These are phyloP conservation scores for Cryomyces antarcticus DNA, from an alignment of 495 filamentous ascomycete genomes.

Conservation along the genomic window DNA sequence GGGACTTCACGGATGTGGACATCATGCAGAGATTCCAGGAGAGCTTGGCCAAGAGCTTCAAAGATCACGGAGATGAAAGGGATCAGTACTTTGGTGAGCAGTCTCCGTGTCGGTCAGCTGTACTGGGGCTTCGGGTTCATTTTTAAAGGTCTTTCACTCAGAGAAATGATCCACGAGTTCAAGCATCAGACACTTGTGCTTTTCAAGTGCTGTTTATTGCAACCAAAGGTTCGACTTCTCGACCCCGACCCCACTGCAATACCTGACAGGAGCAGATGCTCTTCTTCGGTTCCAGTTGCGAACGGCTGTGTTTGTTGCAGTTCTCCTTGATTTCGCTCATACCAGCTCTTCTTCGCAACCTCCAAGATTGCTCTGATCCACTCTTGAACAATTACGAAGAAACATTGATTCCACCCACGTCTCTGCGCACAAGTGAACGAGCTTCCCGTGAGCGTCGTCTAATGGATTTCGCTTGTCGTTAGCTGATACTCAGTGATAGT, in stretches of 20 bases:
- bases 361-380: constrained; percentile 85
- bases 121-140: background rate
- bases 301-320: constrained; percentile 91
- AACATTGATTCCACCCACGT: constrained; percentile 55
- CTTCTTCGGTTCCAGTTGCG: constrained; percentile 90
- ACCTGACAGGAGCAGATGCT: constrained; percentile 49
- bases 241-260: background rate
- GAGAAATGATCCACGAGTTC: constrained; percentile 86
- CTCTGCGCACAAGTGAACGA: constrained; percentile 77
- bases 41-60: constrained; percentile 47
- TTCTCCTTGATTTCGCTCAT: constrained; percentile 90
- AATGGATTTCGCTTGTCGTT: constrained; percentile 13
- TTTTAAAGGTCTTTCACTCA: constrained; percentile 48
- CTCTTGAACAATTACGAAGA: constrained; percentile 67
- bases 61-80: constrained; percentile 47
- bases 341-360: constrained; percentile 64
- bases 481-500: constrained; percentile 23
- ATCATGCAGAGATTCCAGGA: constrained; percentile 75
- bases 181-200: constrained; percentile 82
- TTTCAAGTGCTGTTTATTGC: constrained; percentile 79
- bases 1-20: constrained; percentile 53
- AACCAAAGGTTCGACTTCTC: constrained; percentile 55
- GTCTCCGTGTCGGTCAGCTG: background rate
- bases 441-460: constrained; percentile 37
- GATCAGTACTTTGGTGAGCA: constrained; percentile 68